These are phyloP conservation scores for Mrakia hoshinonis DNA, from an alignment of 768 basidiomycete species.

Conservation along the genomic window DNA sequence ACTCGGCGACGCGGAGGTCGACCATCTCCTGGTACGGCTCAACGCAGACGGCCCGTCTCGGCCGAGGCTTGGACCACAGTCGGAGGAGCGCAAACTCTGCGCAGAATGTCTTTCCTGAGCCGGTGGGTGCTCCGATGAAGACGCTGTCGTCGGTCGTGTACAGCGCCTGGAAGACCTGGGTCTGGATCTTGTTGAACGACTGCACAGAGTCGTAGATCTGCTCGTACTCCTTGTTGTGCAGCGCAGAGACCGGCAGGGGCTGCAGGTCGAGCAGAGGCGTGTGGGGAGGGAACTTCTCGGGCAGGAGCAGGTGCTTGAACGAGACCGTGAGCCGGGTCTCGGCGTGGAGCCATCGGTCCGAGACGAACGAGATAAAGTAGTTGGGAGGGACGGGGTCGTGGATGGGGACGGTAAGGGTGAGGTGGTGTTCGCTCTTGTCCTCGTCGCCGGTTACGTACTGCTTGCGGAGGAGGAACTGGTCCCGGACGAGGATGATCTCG, in stretches of 20 bases:
- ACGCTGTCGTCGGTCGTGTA: conserved; percentile 95
- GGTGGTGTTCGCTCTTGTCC: conserved; percentile 52
- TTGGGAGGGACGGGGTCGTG: conserved; percentile 98
- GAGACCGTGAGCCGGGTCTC: conserved; percentile 91
- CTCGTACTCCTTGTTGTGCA: conserved; percentile 91
- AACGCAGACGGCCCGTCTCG: conserved; percentile 80
- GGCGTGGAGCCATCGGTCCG: conserved; percentile 90
- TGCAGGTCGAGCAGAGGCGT: conserved; percentile 91
- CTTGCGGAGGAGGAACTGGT: conserved; percentile 82
- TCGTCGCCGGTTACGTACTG: conserved; percentile 79
- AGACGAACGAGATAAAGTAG: conserved; percentile 91
- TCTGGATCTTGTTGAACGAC: conserved; percentile 97
- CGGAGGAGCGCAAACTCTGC: conserved; percentile 91
- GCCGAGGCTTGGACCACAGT: conserved; percentile 82
- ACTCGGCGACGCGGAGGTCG: conserved; percentile 77
- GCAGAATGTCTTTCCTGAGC: conserved; percentile 93
- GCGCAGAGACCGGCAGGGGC: conserved; percentile 72
- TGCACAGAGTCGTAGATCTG: conserved; percentile 71
- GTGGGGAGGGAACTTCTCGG: conserved; percentile 88
- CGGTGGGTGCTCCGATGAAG: conserved; percentile 92
- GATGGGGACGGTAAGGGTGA: conserved; percentile 92
- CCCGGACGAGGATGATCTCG: conserved; percentile 90
- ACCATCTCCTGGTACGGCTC: conserved; percentile 99
- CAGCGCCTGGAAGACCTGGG: conserved; percentile 95
- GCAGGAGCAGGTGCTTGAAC: conserved; percentile 95